A percentile compares a stretch with the other conserved stretches of the same genome.
Evolutionary conservation across 225 moss, liverwort and hornwort genomes (phyloP).

Genomic region (Polytrichum formosum): DNA sequence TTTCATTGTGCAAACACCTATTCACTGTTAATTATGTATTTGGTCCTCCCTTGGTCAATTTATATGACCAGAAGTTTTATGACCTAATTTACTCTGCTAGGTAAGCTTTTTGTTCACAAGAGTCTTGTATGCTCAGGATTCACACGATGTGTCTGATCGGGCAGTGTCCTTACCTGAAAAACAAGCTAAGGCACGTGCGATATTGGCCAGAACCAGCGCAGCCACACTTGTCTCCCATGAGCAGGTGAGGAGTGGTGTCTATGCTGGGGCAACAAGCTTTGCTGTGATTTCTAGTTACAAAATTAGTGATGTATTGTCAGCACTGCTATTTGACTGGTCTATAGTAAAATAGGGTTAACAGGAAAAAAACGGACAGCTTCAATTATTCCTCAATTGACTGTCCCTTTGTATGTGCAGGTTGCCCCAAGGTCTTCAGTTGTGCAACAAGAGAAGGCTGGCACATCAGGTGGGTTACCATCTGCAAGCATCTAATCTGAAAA

Average conservation of each 20-base stretch:
- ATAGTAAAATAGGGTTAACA: no score
- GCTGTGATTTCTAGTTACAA: no score
- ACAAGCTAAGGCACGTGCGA: slow-evolving; percentile 85
- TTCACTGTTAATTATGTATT: not conserved
- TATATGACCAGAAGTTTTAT: no score
- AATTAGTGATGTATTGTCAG: no score
- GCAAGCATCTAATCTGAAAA: no score
- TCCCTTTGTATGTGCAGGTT: slow-evolving; percentile 23
- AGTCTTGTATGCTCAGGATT: slow-evolving; percentile 45
- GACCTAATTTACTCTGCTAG: no score
- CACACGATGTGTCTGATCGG: slow-evolving; percentile 76
- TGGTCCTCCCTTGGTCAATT: not conserved
- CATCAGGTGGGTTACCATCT: slow-evolving; percentile 27
- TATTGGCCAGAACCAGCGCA: slow-evolving; percentile 89
- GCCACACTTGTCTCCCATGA: slow-evolving; percentile 83
- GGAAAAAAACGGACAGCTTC: not conserved
- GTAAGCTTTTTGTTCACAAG: no score
- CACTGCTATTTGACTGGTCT: no score
- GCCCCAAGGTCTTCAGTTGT: slow-evolving; percentile 24
- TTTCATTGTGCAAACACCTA: not conserved
- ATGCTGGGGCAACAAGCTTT: no score
- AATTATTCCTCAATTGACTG: not conserved
- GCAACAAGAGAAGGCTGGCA: slow-evolving; percentile 44
- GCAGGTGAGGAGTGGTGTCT: slow-evolving; percentile 43
- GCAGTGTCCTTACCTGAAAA: slow-evolving; percentile 79